Base-by-base conservation (phyloP, 2,329 filamentous ascomycete genomes). In the Blastomyces percursus region DNA sequence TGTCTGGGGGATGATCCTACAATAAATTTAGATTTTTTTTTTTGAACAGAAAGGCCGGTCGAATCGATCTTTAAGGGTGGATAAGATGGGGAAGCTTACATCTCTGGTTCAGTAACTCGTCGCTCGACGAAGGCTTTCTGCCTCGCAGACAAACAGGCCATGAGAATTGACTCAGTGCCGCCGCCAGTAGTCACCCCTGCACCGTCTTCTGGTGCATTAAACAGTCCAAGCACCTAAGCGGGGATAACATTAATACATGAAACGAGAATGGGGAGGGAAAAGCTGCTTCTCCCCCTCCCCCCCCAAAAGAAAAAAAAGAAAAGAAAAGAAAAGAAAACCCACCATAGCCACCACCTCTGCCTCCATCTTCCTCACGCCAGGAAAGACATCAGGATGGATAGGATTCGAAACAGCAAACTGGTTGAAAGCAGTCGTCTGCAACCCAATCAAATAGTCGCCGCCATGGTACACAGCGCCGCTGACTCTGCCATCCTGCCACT, bases 291-390 rank as follows among this genome's bases (percentile, higher is more conserved):
- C n/a, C n/a, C n/a, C n/a, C n/a, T n/a, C n/a, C 27, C 4, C 27
- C 32, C 7, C 40, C 27, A 54, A 12, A 35, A 35, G 11, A 35
- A 11, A 35, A n/a, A 38, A 35, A 38, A 19, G 8, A 5, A 19
- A 24, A 51, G 5, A 27, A 21, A 19, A 19, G 40, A 32, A 19
- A 27, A 38, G 38, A 48, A n/a, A 62, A 35, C 61, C 32, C 61
- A 95, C 91, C 93, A 99, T 99, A 67, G 92, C 89, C 60, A 99
- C 94, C 65, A 99, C 81, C 79, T 99, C 94, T 54, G 94, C 93
- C 80, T 99, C 94, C 94, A 99, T 99, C 84, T 99, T 99, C 70
- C 94, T 83, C 60, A 99, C 92, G 35, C 93, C 94, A 19, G 94
- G 94, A 78, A 99, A 99, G 52, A 99, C 93, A 77, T 99, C 94